These are phyloP conservation scores for Amborella trichopoda DNA, from an alignment of 164 flowering plant species.

Conservation along the genomic window DNA sequence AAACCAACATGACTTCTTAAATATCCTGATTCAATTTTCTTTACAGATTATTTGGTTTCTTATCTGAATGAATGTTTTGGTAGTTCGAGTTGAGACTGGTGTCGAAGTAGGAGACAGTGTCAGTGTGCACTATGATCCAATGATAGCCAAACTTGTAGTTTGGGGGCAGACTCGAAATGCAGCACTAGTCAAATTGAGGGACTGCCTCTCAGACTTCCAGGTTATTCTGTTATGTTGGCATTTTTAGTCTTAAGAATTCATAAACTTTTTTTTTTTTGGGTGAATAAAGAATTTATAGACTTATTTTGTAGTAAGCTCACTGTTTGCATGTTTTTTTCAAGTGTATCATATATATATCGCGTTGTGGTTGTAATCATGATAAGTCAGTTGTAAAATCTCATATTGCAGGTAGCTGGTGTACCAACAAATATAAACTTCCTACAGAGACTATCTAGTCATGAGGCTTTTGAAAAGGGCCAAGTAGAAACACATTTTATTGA, in stretches of 20 bases:
- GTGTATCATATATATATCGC: too few relatives aligned
- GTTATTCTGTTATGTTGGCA: slow-evolving; percentile 22
- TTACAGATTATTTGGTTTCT: too few relatives aligned
- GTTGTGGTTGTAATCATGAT: too few relatives aligned
- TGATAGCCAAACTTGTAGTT: slow-evolving; percentile 98
- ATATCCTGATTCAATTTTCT: too few relatives aligned
- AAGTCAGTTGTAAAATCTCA: too few relatives aligned
- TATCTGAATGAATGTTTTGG: slow-evolving; percentile 3
- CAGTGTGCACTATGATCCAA: slow-evolving; percentile 98
- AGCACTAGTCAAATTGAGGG: slow-evolving; percentile 82
- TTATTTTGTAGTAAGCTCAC: too few relatives aligned
- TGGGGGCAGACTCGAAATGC: slow-evolving; percentile 80
- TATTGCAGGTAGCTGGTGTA: slow-evolving; percentile 84
- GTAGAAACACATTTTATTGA: slow-evolving; percentile 97
- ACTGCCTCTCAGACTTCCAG: slow-evolving; percentile 79
- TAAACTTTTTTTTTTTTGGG: too few relatives aligned
- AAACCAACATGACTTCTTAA: too few relatives aligned
- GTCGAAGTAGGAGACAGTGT: slow-evolving; percentile 89
- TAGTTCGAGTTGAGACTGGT: slow-evolving; percentile 97
- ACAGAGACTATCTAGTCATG: slow-evolving; percentile 60
- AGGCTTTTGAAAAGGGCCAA: slow-evolving; percentile 68
- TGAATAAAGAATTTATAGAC: too few relatives aligned
- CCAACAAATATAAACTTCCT: slow-evolving; percentile 88
- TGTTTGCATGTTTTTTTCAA: too few relatives aligned
- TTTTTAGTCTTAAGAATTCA: too few relatives aligned